Percentiles rank a stretch among this genome's conserved stretches.
These are phyloP conservation scores for Penicillium manginii DNA, from an alignment of 495 filamentous ascomycete genomes.

Conservation along the genomic window DNA sequence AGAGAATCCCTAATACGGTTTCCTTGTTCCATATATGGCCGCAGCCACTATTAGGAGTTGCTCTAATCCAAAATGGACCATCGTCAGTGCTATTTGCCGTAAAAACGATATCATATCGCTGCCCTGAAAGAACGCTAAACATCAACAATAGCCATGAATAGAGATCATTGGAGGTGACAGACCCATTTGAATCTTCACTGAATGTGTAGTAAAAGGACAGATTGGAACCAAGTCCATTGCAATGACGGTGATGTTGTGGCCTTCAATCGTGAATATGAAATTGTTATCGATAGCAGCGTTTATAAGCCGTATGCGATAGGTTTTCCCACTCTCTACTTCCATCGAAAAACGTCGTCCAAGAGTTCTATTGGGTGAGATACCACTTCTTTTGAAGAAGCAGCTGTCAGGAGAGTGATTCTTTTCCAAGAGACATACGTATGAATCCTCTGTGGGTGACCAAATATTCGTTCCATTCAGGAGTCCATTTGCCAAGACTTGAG, in stretches of 20 bases:
- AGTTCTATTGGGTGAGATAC: too few species aligned
- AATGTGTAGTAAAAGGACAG: constrained; percentile 43
- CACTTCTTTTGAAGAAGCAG: too few species aligned
- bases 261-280: constrained; percentile 51
- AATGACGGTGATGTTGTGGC: constrained; percentile 48
- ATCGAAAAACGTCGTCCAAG: constrained; percentile 43
- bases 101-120: constrained; percentile 72
- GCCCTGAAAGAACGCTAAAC: too few species aligned
- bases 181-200: constrained; percentile 60
- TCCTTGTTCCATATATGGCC: constrained; percentile 3
- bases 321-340: constrained; percentile 39
- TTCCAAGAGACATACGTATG: background rate
- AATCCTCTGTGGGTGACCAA: constrained; percentile 30
- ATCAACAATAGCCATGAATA: too few species aligned
- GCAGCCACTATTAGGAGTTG: constrained; percentile 52
- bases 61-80: constrained; percentile 64
- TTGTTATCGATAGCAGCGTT: constrained; percentile 49
- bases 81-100: constrained; percentile 53
- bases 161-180: too few species aligned
- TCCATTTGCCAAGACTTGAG: constrained; percentile 42
- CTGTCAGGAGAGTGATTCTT: too few species aligned
- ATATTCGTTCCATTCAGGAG: constrained; percentile 57
- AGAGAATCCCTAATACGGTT: too few species aligned
- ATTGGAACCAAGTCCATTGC: constrained; percentile 49
- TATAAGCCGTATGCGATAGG: constrained; percentile 49